Evolutionary conservation across 2,329 filamentous ascomycete species (phyloP), one percentile per base, ranked within the genome.

Genomic region (Fusarium duplospermum): DNA sequence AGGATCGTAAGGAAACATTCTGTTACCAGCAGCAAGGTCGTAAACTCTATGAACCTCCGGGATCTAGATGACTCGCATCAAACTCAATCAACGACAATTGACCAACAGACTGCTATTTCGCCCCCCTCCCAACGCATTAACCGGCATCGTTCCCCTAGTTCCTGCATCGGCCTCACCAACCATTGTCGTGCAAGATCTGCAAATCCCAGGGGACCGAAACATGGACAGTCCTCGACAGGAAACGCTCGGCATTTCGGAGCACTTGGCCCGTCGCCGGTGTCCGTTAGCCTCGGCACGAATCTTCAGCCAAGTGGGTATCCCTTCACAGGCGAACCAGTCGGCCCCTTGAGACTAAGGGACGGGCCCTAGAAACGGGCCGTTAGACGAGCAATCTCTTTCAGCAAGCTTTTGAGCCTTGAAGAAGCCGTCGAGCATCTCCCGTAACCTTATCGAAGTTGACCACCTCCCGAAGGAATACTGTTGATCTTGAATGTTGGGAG

Each of bases 161-260:
- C 40, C 5, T 22, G 52, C 52, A 54, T 64, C 70, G 68, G 60
- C 54, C 31, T 50, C 42, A 20, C 20, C 54, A 13, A n/a, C 69
- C 62, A 11, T 47, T 71, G 60, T 59, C 14, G 68, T 72, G 40
- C 47, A 72, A 72, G 69, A 71, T 72, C 69, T 47, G 35, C 67
- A 24, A 31, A 31, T 10, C 50, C 18, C 27, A 36, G 58, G 69
- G 63, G 45, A 62, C 58, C 58, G 38, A 69, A 68, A 66, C 61
- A 56, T 56, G 33, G 31, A 38, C 59, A 8, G 56, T 61, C 27
- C 31, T 62, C 29, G 58, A 33, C 10, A 50, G 16, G 33, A 35
- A 70, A 40, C 50, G 42, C 16, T 47, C 20, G 35, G 9, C 29
- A 36, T 52, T 60, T 35, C 63, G 59, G 67, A 67, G 18, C 22